These are phyloP conservation scores for Candida boidinii DNA, from an alignment of 805 yeast genomes.

Conservation along the genomic window DNA sequence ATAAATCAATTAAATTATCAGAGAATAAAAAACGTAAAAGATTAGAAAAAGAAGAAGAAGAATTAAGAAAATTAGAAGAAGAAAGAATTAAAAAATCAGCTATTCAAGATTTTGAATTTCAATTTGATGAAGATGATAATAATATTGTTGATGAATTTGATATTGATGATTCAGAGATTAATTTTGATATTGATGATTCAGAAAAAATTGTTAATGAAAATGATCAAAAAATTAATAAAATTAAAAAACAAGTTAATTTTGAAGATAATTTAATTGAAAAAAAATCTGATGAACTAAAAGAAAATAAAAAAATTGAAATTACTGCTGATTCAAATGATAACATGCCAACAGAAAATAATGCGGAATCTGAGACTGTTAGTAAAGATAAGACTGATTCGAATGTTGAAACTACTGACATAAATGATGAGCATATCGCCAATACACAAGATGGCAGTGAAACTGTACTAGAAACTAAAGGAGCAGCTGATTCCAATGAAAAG, in stretches of 20 bases:
- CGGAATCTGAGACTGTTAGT: no score
- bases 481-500: no score
- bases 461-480: no score
- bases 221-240: not conserved
- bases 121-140: constrained; percentile 4
- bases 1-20: constrained; percentile 22
- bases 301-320: no score
- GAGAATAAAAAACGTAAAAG: constrained; percentile 22
- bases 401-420: no score
- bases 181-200: constrained; percentile 8
- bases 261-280: not conserved
- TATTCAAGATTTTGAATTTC: constrained; percentile 13
- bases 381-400: no score
- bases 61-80: constrained; percentile 18
- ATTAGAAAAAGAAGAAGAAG: constrained; percentile 19
- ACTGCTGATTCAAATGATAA: no score
- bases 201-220: constrained; percentile 1
- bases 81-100: constrained; percentile 11
- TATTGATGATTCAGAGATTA: constrained; percentile 14
- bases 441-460: no score
- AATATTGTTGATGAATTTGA: constrained; percentile 4
- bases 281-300: not conserved
- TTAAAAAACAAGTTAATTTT: not conserved
- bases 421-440: no score
- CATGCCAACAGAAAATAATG: no score